phyloP scores from a whole-genome alignment of 805 yeast species.

The Millerozyma acaciae region DNA sequence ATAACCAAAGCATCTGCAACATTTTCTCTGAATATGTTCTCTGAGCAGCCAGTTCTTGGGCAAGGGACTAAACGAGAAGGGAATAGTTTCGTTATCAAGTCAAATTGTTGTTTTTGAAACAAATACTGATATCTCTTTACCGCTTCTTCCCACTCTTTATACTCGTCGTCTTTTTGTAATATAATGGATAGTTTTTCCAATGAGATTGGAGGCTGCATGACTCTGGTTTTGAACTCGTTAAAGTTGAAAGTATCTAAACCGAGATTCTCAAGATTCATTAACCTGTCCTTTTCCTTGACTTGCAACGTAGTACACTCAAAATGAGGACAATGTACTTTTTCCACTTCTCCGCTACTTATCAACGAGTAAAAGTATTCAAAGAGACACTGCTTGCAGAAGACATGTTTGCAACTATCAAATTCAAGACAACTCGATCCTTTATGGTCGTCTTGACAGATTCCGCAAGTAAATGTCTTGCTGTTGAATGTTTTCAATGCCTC shows the following conservation, averaged over 20 bases:
- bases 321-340: conserved; percentile 56
- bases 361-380: conserved; percentile 36
- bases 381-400: conserved; percentile 46
- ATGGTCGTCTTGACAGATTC: conserved; percentile 50
- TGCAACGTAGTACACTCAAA: conserved; percentile 40
- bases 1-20: conserved; percentile 43
- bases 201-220: conserved; percentile 42
- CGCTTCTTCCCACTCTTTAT: conserved; percentile 13
- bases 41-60: conserved; percentile 43
- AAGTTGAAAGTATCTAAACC: conserved; percentile 18
- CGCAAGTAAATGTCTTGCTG: conserved; percentile 43
- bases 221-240: conserved; percentile 25
- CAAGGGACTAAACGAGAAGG: conserved; percentile 51
- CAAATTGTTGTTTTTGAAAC: conserved; percentile 37
- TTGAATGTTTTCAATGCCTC: conserved; percentile 24
- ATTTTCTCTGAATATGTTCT: conserved; percentile 45
- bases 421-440: conserved; percentile 41
- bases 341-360: conserved; percentile 47
- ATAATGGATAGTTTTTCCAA: conserved; percentile 29
- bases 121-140: conserved; percentile 38
- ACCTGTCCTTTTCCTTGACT: conserved; percentile 13
- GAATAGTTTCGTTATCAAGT: conserved; percentile 38
- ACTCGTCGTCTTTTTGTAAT: conserved; percentile 10
- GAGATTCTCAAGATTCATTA: conserved; percentile 13
- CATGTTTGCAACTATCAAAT: conserved; percentile 45